Evolutionary conservation across 2,329 filamentous ascomycete species (phyloP), one percentile per base, ranked within the genome.

Genomic region (Pestalotiopsis sp.): DNA sequence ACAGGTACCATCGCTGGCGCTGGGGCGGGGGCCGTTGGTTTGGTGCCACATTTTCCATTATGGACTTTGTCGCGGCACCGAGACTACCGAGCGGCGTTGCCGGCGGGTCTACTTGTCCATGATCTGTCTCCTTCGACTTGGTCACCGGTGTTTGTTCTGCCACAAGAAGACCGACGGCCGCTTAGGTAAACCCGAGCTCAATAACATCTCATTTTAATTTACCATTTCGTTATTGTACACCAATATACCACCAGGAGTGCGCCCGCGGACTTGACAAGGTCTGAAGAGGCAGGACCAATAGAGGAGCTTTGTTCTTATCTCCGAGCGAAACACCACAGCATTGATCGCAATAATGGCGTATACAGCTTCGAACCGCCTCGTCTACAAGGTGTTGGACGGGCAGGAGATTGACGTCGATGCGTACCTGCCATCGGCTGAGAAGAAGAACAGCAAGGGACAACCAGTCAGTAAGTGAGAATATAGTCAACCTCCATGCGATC

Each of bases 321-420:
- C 45, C 45, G 45, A 52, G 31, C 31, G 31, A 36, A 36, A 58
- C 52, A 58, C 20, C 9, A 27, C 27, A 27, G 7, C 14, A 7
- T 36, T 13, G 14, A 13, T 41, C 36, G 9, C 6, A n/a, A 66
- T 23, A 45, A 66, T 66, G 63, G 41, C 64, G 31, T 63, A 67
- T 13, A 36, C 66, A 52, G 12, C 27, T 20, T 68, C 27, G 5
- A 52, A 57, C 71, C 70, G n/a, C n/a, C 27, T 66, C 14, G 72
- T 78, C 23, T 79, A 79, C 73, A 78, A 78, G 68, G 68, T 71
- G 25, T 45, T 77, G 31, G 71, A 72, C 3, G 68, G 69, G 3
- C 74, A 73, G 23, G 74, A 78, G 17, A 77, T 79, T 62, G 74
- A 78, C 60, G 73, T 73, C 20, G 75, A 77, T 12, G 69, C 78